Base-by-base conservation (phyloP, 805 yeast genomes). In the Blastobotrys parvus region DNA sequence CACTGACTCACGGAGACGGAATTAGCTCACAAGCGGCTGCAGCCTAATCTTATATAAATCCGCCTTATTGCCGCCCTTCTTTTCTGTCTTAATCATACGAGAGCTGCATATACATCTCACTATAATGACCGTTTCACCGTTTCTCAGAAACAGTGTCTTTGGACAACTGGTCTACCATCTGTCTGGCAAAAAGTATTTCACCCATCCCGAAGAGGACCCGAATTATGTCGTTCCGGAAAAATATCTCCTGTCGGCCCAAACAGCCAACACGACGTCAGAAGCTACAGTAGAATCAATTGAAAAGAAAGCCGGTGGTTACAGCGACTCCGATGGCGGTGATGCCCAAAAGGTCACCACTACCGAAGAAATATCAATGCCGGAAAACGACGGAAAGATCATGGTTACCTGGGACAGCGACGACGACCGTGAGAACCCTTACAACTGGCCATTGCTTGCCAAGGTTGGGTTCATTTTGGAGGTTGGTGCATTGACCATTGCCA, bases 381-480 rank as follows among this genome's bases (percentile, higher is more conserved):
- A 35, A 29, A 31, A 15, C 8, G 10, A 25, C 29, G 29, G 29
- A 11, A 7, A 11, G 7, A 33, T 34, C 15, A 13, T 35, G 11
- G 52, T 53, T 5, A 46, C 39, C 11, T 55, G 54, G 50, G 42
- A 49, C 6, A 50, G 54, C n/a, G 42, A 42, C 1, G 46, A 69
- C 38, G 82, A 77, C 51, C 71, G 75, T 0, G 79, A 71, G 41
- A 62, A 70, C 47, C 82, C 84, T 0, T 51, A 59, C 18, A 77
- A 77, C 54, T 78, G 82, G 82, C 65, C 75, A 0, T 32, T 60
- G 2, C 40, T 42, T 36, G 60, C 63, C 37, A 75, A 72, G 53
- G 32, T 56, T 2, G 39, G 70, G 31, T 63, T 72, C 31, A 57
- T 67, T 11, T 10, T 58, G 3, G 59, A 64, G 46, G 59, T 70